phyloP scores from a whole-genome alignment of 352 stramenopile species.

The Globisporangium viniferum region DNA sequence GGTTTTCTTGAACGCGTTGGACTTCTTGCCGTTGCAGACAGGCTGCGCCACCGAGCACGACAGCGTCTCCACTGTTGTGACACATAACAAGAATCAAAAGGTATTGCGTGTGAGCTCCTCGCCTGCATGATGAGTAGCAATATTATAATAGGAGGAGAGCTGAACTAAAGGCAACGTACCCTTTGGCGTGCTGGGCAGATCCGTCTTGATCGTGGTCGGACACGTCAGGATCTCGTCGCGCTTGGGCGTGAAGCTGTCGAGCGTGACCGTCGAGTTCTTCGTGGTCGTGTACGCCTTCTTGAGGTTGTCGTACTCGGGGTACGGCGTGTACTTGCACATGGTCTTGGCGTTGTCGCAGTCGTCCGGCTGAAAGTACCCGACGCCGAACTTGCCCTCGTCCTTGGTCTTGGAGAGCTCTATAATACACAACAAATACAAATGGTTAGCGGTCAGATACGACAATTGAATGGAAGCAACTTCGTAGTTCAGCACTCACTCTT shows the following conservation, averaged over 20 bases:
- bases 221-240: conserved; percentile 38
- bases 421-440: not conserved
- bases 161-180: conserved; percentile 17
- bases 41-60: conserved; percentile 52
- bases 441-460: not conserved
- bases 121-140: not conserved
- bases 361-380: conserved; percentile 70
- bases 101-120: not conserved
- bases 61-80: conserved; percentile 33
- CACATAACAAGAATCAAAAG: not conserved
- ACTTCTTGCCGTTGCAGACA: conserved; percentile 49
- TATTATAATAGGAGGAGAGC: not conserved
- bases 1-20: conserved; percentile 52
- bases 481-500: conserved; percentile 15
- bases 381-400: conserved; percentile 64
- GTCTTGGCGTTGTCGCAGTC: conserved; percentile 62
- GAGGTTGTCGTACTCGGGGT: conserved; percentile 71
- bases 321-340: conserved; percentile 56
- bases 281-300: conserved; percentile 76
- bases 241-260: conserved; percentile 32
- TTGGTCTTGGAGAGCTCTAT: conserved; percentile 22
- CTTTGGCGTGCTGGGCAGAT: conserved; percentile 30
- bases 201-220: conserved; percentile 29
- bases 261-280: conserved; percentile 45
- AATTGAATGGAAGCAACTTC: not conserved